A percentile compares a stretch with the other conserved stretches of the same genome.
These are phyloP conservation scores for Pseudonectria buxi DNA, from an alignment of 2,329 filamentous ascomycete species.

Conservation along the genomic window DNA sequence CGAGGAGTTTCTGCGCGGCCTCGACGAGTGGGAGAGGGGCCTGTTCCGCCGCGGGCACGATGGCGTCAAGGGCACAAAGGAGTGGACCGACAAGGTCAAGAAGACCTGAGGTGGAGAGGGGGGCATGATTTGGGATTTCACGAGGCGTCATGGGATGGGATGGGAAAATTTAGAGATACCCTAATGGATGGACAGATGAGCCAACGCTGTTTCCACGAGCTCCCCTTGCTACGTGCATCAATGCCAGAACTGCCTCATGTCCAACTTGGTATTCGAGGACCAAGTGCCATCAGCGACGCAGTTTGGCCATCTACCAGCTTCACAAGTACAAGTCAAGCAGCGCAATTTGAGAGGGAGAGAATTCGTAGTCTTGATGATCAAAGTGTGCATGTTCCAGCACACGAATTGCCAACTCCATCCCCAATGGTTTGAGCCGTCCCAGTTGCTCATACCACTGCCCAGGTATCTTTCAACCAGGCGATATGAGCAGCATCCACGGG, in stretches of 20 bases:
- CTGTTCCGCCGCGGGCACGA: conserved; percentile 70
- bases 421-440: neutral
- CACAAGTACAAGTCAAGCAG: no score
- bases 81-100: conserved; percentile 59
- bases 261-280: no score
- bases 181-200: conserved; percentile 6
- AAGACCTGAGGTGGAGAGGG: conserved; percentile 20
- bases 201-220: no score
- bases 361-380: conserved; percentile 3
- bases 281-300: no score
- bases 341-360: neutral
- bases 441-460: no score
- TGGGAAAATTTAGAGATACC: conserved; percentile 15
- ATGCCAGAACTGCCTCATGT: no score
- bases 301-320: no score
- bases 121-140: neutral
- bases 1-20: conserved; percentile 76
- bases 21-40: conserved; percentile 84
- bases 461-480: no score
- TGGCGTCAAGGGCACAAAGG: conserved; percentile 60
- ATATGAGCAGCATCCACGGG: no score
- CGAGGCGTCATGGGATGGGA: no score
- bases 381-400: conserved; percentile 23
- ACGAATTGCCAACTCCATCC: conserved; percentile 17
- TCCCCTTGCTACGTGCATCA: no score